These are phyloP conservation scores for Suhomyces atakaporum DNA, from an alignment of 1,139 yeast genomes.

Conservation along the genomic window DNA sequence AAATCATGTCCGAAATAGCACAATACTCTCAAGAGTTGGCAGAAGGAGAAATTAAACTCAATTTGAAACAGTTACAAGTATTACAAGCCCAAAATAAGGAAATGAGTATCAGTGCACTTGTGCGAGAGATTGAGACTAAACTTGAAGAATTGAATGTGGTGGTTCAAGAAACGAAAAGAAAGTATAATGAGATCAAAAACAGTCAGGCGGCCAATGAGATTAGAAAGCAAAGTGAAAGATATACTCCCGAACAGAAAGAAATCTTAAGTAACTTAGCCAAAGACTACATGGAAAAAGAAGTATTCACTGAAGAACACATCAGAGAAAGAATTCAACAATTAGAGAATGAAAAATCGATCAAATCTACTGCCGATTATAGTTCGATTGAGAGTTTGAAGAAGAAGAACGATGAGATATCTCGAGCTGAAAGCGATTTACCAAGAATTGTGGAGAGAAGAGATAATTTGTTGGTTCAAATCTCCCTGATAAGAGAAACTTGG, in stretches of 20 bases:
- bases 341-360: constrained; percentile 42
- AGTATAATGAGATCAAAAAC: constrained; percentile 44
- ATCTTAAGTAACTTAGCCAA: constrained; percentile 46
- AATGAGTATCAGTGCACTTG: constrained; percentile 31
- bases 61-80: constrained; percentile 21
- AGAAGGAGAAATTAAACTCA: constrained; percentile 22
- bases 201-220: constrained; percentile 48
- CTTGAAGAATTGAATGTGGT: constrained; percentile 30
- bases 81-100: constrained; percentile 41
- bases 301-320: constrained; percentile 42
- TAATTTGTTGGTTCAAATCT: constrained; percentile 38
- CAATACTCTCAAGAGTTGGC: constrained; percentile 24
- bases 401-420: constrained; percentile 34
- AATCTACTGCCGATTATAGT: constrained; percentile 42
- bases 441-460: constrained; percentile 26
- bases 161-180: constrained; percentile 42
- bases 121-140: constrained; percentile 36
- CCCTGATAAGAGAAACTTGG: constrained; percentile 48
- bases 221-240: constrained; percentile 38
- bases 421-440: constrained; percentile 38
- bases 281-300: constrained; percentile 41
- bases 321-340: constrained; percentile 34
- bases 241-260: constrained; percentile 46
- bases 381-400: constrained; percentile 36
- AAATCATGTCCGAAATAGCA: constrained; percentile 18